Base-by-base conservation (phyloP, 2,329 filamentous ascomycete species). In the Mycocentrospora acerina region DNA sequence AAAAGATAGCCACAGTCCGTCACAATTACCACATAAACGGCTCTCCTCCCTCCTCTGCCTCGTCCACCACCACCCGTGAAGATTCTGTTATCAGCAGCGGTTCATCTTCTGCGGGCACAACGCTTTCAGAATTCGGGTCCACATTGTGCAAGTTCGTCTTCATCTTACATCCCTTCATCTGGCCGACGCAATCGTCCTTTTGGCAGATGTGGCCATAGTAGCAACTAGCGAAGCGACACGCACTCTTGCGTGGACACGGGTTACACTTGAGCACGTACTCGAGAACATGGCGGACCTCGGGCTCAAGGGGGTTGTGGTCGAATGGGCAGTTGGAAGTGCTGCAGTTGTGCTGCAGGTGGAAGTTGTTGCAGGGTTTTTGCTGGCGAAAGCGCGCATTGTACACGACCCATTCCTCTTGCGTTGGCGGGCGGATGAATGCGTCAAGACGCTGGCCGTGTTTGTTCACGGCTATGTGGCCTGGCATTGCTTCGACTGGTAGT, bases 291-390 rank as follows among this genome's bases (percentile, higher is more conserved):
- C 69, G 52, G 3, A 71, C 55, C 6, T 58, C 58, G 2, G 63
- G 46, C 5, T 70, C 67, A 3, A 78, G 62, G 3, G 68, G 58
- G 17, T 49, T 57, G 48, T 80, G 77, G 33, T 78, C 74, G 48
- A 67, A 78, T 3, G 55, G 54, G 43, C 73, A 76, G 26, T 36
- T 34, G 10, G 35, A 42, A 2, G 37, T 32, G 1, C 39, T 51
- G 48, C 75, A 78, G 12, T 57, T 44, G 3, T 64, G 62, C 0
- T 64, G 64, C 0, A 79, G 61, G 39, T 77, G 71, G 41, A 69
- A 69, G 18, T 66, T 68, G 50, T 78, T 78, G 56, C 76, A 79
- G 0, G 74, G 66, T 48, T 76, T 77, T 13, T 62, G 57, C 2
- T 59, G 49, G 3, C 44, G 40, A 37, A 58, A 59, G 18, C 51